phyloP scores from a whole-genome alignment of 2,329 filamentous ascomycete genomes.

The Cryphonectria naterciae region DNA sequence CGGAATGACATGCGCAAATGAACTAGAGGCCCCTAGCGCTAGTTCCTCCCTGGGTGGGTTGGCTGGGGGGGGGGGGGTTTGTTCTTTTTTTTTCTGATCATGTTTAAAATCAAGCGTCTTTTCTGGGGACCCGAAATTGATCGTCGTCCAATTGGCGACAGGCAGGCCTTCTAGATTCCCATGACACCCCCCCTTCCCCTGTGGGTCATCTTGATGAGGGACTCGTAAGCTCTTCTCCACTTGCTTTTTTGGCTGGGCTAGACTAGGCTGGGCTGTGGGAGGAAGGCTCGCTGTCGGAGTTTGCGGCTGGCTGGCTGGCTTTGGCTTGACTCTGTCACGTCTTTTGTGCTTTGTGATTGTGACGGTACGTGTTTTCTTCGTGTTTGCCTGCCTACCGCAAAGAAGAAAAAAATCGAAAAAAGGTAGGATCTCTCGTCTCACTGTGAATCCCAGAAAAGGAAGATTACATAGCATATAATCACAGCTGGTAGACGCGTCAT shows the following conservation, averaged over 20 bases:
- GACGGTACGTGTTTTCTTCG: too few relatives aligned
- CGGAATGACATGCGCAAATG: constrained; percentile 2
- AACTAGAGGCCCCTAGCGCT: background rate
- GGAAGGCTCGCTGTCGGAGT: too few relatives aligned
- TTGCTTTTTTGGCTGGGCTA: background rate
- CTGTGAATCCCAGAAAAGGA: background rate
- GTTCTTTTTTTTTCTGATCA: background rate
- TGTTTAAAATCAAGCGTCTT: constrained; percentile 26
- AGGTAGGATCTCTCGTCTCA: background rate
- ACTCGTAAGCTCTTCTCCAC: constrained; percentile 22
- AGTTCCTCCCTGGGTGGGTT: background rate
- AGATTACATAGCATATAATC: background rate
- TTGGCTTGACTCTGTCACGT: too few relatives aligned
- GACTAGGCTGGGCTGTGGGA: too few relatives aligned
- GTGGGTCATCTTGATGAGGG: constrained; percentile 23
- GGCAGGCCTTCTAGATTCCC: background rate
- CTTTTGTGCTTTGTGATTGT: too few relatives aligned
- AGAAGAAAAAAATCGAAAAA: too few relatives aligned
- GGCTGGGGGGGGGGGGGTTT: too few relatives aligned
- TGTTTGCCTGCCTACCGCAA: too few relatives aligned
- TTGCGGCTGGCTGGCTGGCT: too few relatives aligned
- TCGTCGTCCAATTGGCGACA: constrained; percentile 18
- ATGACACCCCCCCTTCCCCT: constrained; percentile 11
- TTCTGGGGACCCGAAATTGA: constrained; percentile 12
- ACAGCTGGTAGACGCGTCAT: background rate